phyloP scores from a whole-genome alignment of 441 rosid species.

The Croton setiger region DNA sequence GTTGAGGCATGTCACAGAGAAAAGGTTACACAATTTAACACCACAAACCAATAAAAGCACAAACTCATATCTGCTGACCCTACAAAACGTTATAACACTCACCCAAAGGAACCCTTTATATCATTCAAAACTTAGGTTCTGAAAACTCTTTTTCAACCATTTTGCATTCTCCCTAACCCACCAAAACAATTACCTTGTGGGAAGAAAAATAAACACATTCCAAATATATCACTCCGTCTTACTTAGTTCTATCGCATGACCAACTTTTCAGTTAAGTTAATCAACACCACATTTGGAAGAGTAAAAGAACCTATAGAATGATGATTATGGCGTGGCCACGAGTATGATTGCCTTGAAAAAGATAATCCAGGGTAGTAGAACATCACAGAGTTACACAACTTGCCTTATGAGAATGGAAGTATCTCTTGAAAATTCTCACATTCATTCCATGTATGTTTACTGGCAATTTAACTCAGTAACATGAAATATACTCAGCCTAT shows the following conservation, averaged over 20 bases:
- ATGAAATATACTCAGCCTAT: neutral
- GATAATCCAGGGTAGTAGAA: neutral
- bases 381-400: neutral
- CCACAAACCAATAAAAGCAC: neutral
- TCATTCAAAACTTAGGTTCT: neutral
- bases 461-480: neutral
- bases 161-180: neutral
- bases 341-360: neutral
- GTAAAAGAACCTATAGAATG: neutral
- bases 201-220: neutral
- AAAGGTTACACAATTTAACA: neutral
- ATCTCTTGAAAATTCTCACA: neutral
- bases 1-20: neutral
- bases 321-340: neutral
- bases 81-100: neutral
- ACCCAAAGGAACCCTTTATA: conserved; percentile 6
- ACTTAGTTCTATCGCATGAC: neutral
- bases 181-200: neutral
- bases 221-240: neutral
- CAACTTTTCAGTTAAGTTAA: neutral
- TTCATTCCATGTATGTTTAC: neutral
- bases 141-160: conserved; percentile 2
- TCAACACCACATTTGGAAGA: neutral
- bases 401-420: neutral
- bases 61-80: neutral